phyloP scores from a whole-genome alignment of 1,284 basidiomycete species.

The Fomitopsis pinicola region DNA sequence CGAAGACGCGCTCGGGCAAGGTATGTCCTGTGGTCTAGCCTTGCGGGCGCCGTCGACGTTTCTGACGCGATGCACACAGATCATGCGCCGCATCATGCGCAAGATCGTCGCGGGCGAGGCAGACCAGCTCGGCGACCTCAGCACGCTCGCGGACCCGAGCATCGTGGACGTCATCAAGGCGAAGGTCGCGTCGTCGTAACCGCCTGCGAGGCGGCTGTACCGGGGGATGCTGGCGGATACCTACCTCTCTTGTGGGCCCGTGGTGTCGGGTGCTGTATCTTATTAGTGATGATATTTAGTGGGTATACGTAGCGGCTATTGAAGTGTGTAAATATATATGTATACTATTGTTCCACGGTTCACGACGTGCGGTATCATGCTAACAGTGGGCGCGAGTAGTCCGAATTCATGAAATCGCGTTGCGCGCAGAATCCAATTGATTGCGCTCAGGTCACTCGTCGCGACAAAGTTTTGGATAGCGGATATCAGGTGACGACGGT shows the following conservation, averaged over 20 bases:
- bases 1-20: slow-evolving; percentile 98
- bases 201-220: not conserved
- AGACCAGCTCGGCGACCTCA: slow-evolving; percentile 91
- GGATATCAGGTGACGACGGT: too few species aligned
- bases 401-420: too few species aligned
- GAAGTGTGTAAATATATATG: not conserved
- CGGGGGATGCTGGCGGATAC: not conserved
- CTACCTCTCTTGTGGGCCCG: not conserved
- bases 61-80: slow-evolving; percentile 37
- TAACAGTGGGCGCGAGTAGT: too few species aligned
- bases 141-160: slow-evolving; percentile 84
- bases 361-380: too few species aligned
- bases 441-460: too few species aligned
- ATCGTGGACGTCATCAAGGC: slow-evolving; percentile 80
- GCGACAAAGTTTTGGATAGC: too few species aligned
- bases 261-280: not conserved
- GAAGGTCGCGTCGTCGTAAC: slow-evolving; percentile 48
- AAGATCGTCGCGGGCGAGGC: slow-evolving; percentile 94
- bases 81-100: slow-evolving; percentile 91
- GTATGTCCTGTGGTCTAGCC: slow-evolving; percentile 31
- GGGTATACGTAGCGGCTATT: not conserved
- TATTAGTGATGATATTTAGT: not conserved
- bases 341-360: not conserved
- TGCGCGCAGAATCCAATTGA: too few species aligned
- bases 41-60: not conserved